Percentiles rank a stretch among this genome's conserved stretches.
phyloP scores from a whole-genome alignment of 2,329 filamentous ascomycete genomes.

The Xylaria sp. region DNA sequence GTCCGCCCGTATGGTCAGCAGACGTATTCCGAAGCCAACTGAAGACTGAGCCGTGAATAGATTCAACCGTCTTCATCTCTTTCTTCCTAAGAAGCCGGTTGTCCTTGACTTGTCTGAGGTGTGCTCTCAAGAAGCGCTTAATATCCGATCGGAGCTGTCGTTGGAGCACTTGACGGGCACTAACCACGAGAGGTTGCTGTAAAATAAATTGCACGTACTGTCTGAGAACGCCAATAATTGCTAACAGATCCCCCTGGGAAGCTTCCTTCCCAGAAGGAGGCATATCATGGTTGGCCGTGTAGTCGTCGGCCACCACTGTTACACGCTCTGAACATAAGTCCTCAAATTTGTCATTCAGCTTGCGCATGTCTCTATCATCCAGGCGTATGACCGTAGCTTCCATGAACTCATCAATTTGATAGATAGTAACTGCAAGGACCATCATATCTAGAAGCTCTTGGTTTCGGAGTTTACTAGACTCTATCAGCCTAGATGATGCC shows the following conservation, averaged over 20 bases:
- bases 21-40: not conserved
- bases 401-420: not conserved
- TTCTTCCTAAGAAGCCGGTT: not conserved
- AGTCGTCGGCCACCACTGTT: not conserved
- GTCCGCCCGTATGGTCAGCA: not conserved
- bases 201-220: not conserved
- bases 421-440: slow-evolving; percentile 3
- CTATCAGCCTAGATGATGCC: not conserved
- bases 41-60: not conserved
- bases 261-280: not conserved
- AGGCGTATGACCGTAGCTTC: slow-evolving; percentile 1
- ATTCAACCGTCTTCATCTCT: not conserved
- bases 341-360: not conserved
- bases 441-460: slow-evolving; percentile 4
- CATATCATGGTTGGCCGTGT: not conserved
- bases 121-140: not conserved
- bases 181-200: not conserved
- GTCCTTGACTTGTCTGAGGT: not conserved
- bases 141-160: not conserved
- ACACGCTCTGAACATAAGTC: not conserved
- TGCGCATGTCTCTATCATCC: not conserved
- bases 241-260: not conserved
- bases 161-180: not conserved
- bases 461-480: not conserved
- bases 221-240: not conserved